Base-by-base conservation (phyloP, 768 basidiomycete genomes). In the Leucocoprinus birnbaumii region DNA sequence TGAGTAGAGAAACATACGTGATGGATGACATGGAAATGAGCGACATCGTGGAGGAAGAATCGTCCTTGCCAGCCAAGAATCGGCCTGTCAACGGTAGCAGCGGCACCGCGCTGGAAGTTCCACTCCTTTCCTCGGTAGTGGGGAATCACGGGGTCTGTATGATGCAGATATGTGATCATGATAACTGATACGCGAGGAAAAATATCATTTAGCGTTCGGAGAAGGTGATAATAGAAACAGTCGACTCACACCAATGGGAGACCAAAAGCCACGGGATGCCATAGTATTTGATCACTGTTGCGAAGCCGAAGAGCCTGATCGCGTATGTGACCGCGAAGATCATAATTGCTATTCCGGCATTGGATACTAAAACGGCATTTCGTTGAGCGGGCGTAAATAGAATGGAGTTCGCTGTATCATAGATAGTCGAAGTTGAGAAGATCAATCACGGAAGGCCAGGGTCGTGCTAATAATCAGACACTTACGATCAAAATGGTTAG, bases 401-500 rank as follows among this genome's bases (percentile, higher is more conserved):
- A 24, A 83, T 70, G 1, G 82, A 81, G 58, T 76, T 76, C 3
- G 84, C 83, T 84, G 58, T 16, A 38, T 10, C 44, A 46, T 16
- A 48, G 22, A 42, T 42, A n/a, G 44, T 48, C 22, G 48, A 35
- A n/a, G 37, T 46, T n/a, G 24, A 38, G 50, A 41, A 51, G 50
- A 51, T 51, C 25, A 31, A 52, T 44, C 18, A 11, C 19, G 21
- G 19, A 34, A 24, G 34, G 11, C 25, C 38, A 51, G 18, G 34
- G 19, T 31, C 22, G 25, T 18, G 16, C 13, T 49, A 40, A 27
- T 27, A 55, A 49, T n/a, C 22, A 52, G 38, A 45, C 56, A 71
- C 80, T 67, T 54, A 84, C 82, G 83, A 65, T 83, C 70, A 60
- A 84, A 85, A 60, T 86, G 85, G 59, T 84, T 85, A n/a, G 84